Evolutionary conservation across 129 eudicot species (phyloP).

Genomic region (Pittosporum tobira): DNA sequence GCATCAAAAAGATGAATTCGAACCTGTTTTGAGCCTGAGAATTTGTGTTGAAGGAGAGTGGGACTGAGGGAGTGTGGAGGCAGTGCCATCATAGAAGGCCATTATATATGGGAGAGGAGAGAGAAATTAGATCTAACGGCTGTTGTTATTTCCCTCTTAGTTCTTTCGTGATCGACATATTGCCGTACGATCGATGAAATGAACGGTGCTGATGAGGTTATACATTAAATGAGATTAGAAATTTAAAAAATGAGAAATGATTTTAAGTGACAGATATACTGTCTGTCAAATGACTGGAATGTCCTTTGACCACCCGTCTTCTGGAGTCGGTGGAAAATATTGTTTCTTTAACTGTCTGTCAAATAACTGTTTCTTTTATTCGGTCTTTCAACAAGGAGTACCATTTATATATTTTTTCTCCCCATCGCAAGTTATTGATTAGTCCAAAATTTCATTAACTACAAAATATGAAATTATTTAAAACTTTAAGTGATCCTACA

Average conservation of each 20-base stretch:
- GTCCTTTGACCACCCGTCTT: not conserved
- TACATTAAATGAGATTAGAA: not conserved
- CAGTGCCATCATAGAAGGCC: constrained; percentile 1
- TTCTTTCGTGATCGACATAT: not conserved
- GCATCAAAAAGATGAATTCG: no score
- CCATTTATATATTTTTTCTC: no score
- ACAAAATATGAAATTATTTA: no score
- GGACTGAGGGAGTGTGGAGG: constrained; percentile 8
- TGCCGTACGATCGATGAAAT: constrained; percentile 17
- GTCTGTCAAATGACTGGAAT: constrained; percentile 6
- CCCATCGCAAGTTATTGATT: no score
- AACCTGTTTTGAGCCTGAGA: not conserved
- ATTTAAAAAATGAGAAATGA: constrained; percentile 2
- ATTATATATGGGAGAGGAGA: constrained; percentile 17
- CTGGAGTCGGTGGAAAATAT: not conserved
- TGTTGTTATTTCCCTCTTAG: constrained; percentile 23
- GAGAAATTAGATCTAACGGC: constrained; percentile 22
- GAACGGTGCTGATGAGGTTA: constrained; percentile 10
- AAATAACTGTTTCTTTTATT: no score
- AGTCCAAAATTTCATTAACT: no score
- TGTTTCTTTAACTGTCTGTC: no score
- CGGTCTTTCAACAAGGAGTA: no score
- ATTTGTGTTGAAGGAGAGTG: constrained; percentile 4
- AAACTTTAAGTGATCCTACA: no score
- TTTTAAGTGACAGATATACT: constrained; percentile 9